A percentile compares a stretch with the other conserved stretches of the same genome.
These are phyloP conservation scores for Paramecium primaurelia DNA, from an alignment of 73 alveolate species.

Conservation along the genomic window DNA sequence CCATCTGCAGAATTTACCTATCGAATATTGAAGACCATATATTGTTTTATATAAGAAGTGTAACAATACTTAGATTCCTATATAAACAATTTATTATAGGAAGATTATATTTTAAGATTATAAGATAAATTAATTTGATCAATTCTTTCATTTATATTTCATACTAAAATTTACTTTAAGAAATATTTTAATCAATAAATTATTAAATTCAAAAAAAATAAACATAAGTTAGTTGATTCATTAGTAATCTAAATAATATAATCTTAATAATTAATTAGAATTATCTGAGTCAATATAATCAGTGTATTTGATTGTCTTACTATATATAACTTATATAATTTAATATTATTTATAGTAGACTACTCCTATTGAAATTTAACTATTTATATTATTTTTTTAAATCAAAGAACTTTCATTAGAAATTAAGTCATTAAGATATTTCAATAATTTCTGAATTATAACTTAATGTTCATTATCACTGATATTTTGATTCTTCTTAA, in stretches of 20 bases:
- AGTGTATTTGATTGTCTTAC: background rate
- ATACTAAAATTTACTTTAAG: too few relatives aligned
- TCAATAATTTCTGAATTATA: background rate
- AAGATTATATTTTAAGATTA: too few relatives aligned
- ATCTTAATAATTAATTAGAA: background rate
- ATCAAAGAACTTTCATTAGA: background rate
- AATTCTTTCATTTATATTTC: too few relatives aligned
- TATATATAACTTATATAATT: background rate
- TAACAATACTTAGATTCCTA: too few relatives aligned
- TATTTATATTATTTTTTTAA: background rate
- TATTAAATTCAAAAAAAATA: background rate
- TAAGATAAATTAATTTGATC: too few relatives aligned
- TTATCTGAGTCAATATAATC: background rate
- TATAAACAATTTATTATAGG: too few relatives aligned
- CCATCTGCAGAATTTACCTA: background rate
- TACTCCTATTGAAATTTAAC: background rate
- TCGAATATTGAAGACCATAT: background rate
- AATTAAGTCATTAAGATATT: background rate
- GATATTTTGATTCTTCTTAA: background rate
- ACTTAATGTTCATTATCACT: background rate
- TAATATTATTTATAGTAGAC: background rate
- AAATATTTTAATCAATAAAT: background rate
- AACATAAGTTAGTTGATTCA: background rate
- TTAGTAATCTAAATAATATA: background rate
- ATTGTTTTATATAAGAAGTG: background rate